A percentile compares a stretch with the other conserved stretches of the same genome.
phyloP scores from a whole-genome alignment of 345 rosid species.

The Camelina neglecta region DNA sequence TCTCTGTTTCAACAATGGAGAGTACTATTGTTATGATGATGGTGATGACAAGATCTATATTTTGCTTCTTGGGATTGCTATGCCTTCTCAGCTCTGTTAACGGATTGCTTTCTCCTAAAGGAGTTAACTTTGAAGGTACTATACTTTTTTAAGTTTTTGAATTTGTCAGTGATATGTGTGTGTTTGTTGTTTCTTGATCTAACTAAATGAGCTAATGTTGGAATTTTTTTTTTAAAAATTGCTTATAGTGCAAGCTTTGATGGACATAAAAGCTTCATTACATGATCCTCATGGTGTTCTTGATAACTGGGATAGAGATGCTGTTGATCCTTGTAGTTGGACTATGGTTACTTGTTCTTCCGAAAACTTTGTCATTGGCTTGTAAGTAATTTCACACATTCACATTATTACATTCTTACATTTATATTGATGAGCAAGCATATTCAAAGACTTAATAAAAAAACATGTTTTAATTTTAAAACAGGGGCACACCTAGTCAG shows the following conservation, averaged over 20 bases:
- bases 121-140: constrained; percentile 90
- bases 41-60: constrained; percentile 35
- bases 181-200: constrained; percentile 13
- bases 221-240: not conserved
- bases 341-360: constrained; percentile 91
- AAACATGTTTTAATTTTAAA: constrained; percentile 2
- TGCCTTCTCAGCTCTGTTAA: constrained; percentile 54
- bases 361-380: constrained; percentile 76
- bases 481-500: constrained; percentile 91
- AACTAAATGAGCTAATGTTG: constrained; percentile 21
- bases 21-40: constrained; percentile 28
- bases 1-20: constrained; percentile 43
- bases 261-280: constrained; percentile 73
- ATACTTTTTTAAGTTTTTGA: not conserved
- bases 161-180: not conserved
- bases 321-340: constrained; percentile 99
- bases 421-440: not conserved
- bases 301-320: constrained; percentile 88
- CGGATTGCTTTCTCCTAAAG: constrained; percentile 82
- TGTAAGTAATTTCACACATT: constrained; percentile 52
- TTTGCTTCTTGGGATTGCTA: constrained; percentile 47
- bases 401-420: not conserved
- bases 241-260: constrained; percentile 79
- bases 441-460: not conserved
- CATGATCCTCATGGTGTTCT: constrained; percentile 91